phyloP scores from a whole-genome alignment of 2,329 filamentous ascomycete genomes.

The Diaporthe eres region DNA sequence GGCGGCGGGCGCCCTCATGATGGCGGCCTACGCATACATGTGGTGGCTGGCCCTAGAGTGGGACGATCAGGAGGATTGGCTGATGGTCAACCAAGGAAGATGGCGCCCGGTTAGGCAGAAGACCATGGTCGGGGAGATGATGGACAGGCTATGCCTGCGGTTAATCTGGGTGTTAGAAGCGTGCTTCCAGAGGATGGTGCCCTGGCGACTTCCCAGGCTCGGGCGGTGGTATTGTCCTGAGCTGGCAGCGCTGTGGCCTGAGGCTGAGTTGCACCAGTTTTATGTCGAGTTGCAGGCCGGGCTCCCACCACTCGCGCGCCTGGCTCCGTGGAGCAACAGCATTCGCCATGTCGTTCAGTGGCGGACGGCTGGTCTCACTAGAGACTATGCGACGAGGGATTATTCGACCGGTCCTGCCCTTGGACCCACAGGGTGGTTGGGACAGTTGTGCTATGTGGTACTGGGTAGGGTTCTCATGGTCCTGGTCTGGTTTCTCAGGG shows the following conservation, averaged over 20 bases:
- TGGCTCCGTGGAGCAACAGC: not conserved
- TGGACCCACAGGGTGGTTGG: not conserved
- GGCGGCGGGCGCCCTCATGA: not conserved
- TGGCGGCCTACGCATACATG: not conserved
- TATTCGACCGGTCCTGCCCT: no score
- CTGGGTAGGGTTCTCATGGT: not conserved
- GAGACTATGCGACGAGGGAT: not conserved
- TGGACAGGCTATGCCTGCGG: not conserved
- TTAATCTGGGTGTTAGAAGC: not conserved
- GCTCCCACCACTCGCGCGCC: not conserved
- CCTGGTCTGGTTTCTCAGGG: not conserved
- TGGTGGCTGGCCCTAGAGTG: not conserved
- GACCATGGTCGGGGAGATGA: not conserved
- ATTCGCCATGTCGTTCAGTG: not conserved
- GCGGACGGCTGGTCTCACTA: not conserved
- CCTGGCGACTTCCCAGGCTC: not conserved
- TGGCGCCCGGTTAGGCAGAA: not conserved
- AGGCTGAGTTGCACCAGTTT: not conserved
- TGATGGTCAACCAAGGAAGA: fast-evolving
- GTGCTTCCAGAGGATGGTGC: not conserved
- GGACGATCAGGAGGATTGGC: no score
- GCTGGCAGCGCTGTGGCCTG: not conserved
- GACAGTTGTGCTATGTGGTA: not conserved
- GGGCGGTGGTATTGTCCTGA: not conserved
- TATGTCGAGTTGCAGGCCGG: not conserved